Evolutionary conservation across 345 rosid species (phyloP).

Genomic region (Cardamine occulta): DNA sequence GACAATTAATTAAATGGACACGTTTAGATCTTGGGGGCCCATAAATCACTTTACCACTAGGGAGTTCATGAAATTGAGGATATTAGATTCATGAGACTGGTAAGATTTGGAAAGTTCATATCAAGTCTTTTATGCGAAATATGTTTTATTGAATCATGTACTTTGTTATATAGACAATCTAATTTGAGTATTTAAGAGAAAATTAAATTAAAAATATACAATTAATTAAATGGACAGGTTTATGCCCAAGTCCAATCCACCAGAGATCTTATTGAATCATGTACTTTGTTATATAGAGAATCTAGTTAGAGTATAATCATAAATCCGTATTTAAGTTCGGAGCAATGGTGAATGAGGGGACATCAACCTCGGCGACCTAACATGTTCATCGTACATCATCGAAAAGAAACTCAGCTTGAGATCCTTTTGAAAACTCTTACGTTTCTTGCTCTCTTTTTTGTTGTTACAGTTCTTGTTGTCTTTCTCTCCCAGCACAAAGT

Average conservation of each 20-base stretch:
- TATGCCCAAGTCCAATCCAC: no score
- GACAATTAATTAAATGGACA: no score
- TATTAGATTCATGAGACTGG: no score
- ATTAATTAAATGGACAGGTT: no score
- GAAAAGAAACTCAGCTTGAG: conserved; percentile 57
- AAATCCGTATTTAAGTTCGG: conserved; percentile 32
- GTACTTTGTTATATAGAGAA: background rate
- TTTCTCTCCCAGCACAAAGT: conserved; percentile 26
- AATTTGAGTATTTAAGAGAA: background rate
- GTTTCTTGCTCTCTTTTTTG: conserved; percentile 34
- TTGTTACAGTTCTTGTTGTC: background rate
- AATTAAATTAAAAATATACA: no score
- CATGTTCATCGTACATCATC: conserved; percentile 54
- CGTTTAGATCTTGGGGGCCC: no score
- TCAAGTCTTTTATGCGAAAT: background rate
- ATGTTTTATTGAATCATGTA: background rate
- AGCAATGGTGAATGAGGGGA: conserved; percentile 73
- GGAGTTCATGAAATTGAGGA: no score
- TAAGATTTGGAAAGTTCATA: background rate
- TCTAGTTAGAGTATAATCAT: background rate
- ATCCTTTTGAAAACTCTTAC: conserved; percentile 47
- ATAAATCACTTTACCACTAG: no score
- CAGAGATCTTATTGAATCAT: background rate
- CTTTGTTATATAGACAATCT: conserved; percentile 1
- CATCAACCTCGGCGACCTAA: conserved; percentile 51